phyloP scores from a whole-genome alignment of 2,329 filamentous ascomycete genomes.

The Colletotrichum tropicicola region DNA sequence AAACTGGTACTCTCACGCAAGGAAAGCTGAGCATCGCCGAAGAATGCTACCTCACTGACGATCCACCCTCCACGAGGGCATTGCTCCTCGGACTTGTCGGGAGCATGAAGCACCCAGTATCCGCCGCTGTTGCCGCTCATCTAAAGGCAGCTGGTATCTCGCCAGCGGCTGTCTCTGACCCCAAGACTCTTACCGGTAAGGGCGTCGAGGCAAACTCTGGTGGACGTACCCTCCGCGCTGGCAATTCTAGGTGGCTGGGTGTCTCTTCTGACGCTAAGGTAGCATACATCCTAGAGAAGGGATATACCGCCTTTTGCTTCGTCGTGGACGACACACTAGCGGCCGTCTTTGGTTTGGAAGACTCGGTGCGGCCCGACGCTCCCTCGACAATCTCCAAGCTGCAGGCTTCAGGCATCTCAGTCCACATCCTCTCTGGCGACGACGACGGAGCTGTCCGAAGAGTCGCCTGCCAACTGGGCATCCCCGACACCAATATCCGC shows the following conservation, averaged over 20 bases:
- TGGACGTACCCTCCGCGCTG: conserved; percentile 49
- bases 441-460: conserved; percentile 57
- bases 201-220: conserved; percentile 50
- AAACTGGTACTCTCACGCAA: conserved; percentile 79
- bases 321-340: conserved; percentile 43
- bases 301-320: conserved; percentile 58
- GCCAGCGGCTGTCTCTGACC: conserved; percentile 36
- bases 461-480: conserved; percentile 49
- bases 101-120: conserved; percentile 61
- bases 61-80: not conserved
- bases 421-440: conserved; percentile 63
- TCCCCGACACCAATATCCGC: conserved; percentile 46
- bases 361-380: conserved; percentile 55
- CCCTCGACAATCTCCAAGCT: conserved; percentile 44
- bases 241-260: conserved; percentile 59
- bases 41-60: conserved; percentile 40
- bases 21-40: conserved; percentile 58
- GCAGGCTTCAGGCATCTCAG: conserved; percentile 45
- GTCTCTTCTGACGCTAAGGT: conserved; percentile 43
- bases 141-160: conserved; percentile 40
- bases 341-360: conserved; percentile 57
- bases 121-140: conserved; percentile 53
- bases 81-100: conserved; percentile 38
- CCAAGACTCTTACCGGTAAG: conserved; percentile 52
- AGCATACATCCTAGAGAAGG: conserved; percentile 42